A percentile compares a stretch with the other conserved stretches of the same genome.
phyloP scores from a whole-genome alignment of 805 yeast genomes.

The Candida maesae region DNA sequence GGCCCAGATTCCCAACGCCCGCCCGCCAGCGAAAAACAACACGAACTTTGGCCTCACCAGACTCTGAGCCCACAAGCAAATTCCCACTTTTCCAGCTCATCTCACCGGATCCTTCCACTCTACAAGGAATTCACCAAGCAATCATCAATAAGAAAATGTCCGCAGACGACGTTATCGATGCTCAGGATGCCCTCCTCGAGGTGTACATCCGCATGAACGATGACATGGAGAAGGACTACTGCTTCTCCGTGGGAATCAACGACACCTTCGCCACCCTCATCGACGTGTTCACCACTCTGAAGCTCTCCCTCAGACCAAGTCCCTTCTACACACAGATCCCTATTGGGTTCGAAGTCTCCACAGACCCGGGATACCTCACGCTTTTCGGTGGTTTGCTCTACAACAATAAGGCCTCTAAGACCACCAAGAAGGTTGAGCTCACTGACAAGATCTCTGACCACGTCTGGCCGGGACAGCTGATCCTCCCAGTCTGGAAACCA shows the following conservation, averaged over 20 bases:
- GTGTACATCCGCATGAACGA: conserved; percentile 71
- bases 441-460: conserved; percentile 53
- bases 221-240: conserved; percentile 84
- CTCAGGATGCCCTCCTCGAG: conserved; percentile 26
- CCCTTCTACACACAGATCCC: conserved; percentile 68
- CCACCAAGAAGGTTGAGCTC: conserved; percentile 42
- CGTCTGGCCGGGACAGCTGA: conserved; percentile 87
- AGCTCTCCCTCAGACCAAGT: conserved; percentile 76
- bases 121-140: no score
- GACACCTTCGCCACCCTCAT: conserved; percentile 58
- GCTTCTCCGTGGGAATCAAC: conserved; percentile 65
- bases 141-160: no score
- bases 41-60: neutral
- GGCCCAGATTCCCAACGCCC: no score
- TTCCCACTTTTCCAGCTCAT: no score
- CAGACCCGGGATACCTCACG: conserved; percentile 77
- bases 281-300: conserved; percentile 60
- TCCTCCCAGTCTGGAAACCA: conserved; percentile 67
- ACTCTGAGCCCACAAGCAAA: no score
- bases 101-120: no score
- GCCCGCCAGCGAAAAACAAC: conserved; percentile 3
- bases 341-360: conserved; percentile 54
- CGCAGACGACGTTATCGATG: conserved; percentile 20
- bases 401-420: conserved; percentile 51
- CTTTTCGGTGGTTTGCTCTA: conserved; percentile 78